A percentile compares a stretch with the other conserved stretches of the same genome.
phyloP scores from a whole-genome alignment of 2,329 filamentous ascomycete species.

The Pyricularia sp. region DNA sequence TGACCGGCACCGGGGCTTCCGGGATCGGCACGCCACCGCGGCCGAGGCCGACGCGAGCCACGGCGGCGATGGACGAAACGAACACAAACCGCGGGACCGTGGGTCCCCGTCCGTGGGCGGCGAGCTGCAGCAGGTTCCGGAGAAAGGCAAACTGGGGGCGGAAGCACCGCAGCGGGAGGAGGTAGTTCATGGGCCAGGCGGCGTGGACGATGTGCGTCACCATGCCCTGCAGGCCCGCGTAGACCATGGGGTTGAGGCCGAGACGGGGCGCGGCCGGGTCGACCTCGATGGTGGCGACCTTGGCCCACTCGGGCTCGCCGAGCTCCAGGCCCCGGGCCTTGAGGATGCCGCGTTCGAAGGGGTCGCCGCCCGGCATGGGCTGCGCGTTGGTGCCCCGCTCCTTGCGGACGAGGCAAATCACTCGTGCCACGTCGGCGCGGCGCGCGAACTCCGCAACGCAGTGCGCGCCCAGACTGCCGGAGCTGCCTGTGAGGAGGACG shows the following conservation, averaged over 20 bases:
- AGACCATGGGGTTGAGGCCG: constrained; percentile 16
- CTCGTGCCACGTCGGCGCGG: not conserved
- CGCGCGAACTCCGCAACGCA: constrained; percentile 17
- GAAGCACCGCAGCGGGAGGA: constrained; percentile 25
- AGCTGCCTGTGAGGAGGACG: constrained; percentile 15
- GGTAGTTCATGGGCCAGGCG: constrained; percentile 40
- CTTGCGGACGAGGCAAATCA: not conserved
- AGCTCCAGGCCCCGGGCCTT: constrained; percentile 6
- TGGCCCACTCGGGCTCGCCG: constrained; percentile 13
- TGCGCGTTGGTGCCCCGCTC: not conserved
- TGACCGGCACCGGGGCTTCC: constrained; percentile 29
- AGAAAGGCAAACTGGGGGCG: constrained; percentile 34
- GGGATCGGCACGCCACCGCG: constrained; percentile 20
- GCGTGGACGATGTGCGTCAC: constrained; percentile 43
- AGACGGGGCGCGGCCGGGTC: constrained; percentile 7
- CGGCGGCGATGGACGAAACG: constrained; percentile 30
- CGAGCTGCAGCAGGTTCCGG: constrained; percentile 36
- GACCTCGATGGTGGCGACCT: constrained; percentile 29
- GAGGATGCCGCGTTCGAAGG: not conserved
- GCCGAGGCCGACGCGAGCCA: constrained; percentile 16
- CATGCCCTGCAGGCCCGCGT: constrained; percentile 22
- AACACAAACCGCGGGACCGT: constrained; percentile 25
- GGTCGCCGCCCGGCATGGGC: not conserved
- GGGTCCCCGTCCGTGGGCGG: constrained; percentile 14
- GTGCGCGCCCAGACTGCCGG: constrained; percentile 28